Evolutionary conservation across 352 stramenopile species (phyloP).

Genomic region (Phytophthora pisi): DNA sequence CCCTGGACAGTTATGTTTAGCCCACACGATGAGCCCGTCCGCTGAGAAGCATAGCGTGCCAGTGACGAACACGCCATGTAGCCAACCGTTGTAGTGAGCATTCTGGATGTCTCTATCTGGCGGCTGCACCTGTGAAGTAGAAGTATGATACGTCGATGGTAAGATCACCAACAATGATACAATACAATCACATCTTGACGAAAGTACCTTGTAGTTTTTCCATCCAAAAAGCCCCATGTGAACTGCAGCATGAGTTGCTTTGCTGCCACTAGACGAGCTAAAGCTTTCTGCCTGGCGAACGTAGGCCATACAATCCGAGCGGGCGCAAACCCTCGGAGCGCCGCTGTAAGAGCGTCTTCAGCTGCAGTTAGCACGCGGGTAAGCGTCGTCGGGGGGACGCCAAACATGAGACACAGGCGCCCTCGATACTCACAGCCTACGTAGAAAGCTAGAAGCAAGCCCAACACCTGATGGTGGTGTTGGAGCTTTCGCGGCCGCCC

Average conservation of each 20-base stretch:
- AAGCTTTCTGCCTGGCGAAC: not conserved
- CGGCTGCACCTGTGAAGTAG: not conserved
- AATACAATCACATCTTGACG: not conserved
- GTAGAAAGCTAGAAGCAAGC: not conserved
- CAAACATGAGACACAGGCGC: not conserved
- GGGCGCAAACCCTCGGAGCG: not conserved
- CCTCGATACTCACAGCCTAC: not conserved
- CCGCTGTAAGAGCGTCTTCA: not conserved
- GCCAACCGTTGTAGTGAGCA: not conserved
- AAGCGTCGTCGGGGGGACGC: not conserved
- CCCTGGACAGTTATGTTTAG: not conserved
- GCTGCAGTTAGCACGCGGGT: not conserved
- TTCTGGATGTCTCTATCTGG: not conserved
- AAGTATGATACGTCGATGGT: not conserved
- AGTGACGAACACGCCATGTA: not conserved
- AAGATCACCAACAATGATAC: not conserved
- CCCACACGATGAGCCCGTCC: not conserved
- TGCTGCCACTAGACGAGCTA: not conserved
- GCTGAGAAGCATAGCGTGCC: not conserved
- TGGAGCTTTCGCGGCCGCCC: not conserved
- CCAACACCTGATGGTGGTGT: not conserved
- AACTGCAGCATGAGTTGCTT: not conserved
- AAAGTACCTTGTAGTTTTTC: slow-evolving; percentile 1
- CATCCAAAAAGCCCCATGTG: not conserved
- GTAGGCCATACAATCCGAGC: not conserved